Conservation (phyloP, 225 moss, liverwort and hornwort species). For the Climacium dendroides region DNA sequence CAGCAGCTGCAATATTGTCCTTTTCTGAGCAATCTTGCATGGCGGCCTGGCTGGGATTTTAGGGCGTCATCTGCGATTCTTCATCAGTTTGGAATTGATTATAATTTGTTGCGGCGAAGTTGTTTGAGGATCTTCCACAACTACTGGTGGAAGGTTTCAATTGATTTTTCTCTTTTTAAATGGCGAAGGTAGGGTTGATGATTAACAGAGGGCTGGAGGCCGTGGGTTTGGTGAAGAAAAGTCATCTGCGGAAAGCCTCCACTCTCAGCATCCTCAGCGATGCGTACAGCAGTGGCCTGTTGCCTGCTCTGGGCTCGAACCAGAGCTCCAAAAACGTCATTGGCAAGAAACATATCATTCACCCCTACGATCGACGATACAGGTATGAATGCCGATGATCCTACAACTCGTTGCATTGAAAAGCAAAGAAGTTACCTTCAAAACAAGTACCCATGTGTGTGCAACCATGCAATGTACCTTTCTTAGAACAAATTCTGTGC, state of each 20-base stretch:
- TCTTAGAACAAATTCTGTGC: neutral
- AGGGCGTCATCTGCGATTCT: neutral
- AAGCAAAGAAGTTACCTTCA: neutral
- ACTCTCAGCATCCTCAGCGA: neutral
- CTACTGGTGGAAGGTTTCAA: neutral
- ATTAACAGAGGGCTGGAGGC: neutral
- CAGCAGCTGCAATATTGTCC: neutral
- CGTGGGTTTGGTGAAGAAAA: neutral
- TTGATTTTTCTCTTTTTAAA: neutral
- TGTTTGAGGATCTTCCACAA: neutral
- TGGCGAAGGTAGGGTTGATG: neutral
- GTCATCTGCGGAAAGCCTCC: neutral
- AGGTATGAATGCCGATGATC: neutral
- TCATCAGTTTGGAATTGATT: neutral
- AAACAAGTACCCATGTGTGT: neutral
- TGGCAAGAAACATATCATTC: constrained; percentile 9
- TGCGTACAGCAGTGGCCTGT: constrained; percentile 2
- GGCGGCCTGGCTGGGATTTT: neutral
- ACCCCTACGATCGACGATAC: constrained; percentile 14
- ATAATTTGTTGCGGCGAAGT: neutral
- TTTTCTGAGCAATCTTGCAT: neutral
- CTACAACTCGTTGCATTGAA: neutral
- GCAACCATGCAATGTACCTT: neutral
- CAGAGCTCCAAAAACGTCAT: constrained; percentile 3
- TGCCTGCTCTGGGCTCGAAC: constrained; percentile 22